A percentile compares a stretch with the other conserved stretches of the same genome.
Conservation (phyloP, 768 basidiomycete species). For the Boletus subparvulus region DNA sequence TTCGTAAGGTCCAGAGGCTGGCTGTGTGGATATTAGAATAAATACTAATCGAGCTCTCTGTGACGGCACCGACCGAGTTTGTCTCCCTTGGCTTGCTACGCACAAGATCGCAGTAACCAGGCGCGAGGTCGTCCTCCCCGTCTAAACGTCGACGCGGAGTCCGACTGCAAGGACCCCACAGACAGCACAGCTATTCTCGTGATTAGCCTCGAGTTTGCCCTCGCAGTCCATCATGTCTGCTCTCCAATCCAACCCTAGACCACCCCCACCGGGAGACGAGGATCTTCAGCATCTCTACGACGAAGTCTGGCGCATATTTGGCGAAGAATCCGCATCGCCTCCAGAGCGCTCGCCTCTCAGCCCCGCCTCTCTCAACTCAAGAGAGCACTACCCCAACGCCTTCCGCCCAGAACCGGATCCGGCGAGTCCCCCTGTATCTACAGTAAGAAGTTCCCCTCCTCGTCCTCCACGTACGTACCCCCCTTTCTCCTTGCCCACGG, state of each 20-base stretch:
- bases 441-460: constrained; percentile 17
- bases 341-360: constrained; percentile 27
- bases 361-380: constrained; percentile 15
- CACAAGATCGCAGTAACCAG: no score
- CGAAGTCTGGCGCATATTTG: constrained; percentile 69
- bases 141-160: neutral
- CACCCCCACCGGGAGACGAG: constrained; percentile 56
- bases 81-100: neutral
- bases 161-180: neutral
- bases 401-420: constrained; percentile 23
- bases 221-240: constrained; percentile 34
- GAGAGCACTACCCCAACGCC: constrained; percentile 19
- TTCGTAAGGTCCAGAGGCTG: no score
- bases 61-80: neutral
- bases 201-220: neutral
- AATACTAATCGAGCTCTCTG: neutral
- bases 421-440: constrained; percentile 7
- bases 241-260: constrained; percentile 34
- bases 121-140: neutral
- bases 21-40: no score
- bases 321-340: constrained; percentile 43
- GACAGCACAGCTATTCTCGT: neutral
- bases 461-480: constrained; percentile 24
- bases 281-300: constrained; percentile 75
- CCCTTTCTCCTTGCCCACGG: neutral